Evolutionary conservation across 306 rosid genomes (phyloP), one percentile per base, ranked within the genome.

Genomic region (Quillaja saponaria): DNA sequence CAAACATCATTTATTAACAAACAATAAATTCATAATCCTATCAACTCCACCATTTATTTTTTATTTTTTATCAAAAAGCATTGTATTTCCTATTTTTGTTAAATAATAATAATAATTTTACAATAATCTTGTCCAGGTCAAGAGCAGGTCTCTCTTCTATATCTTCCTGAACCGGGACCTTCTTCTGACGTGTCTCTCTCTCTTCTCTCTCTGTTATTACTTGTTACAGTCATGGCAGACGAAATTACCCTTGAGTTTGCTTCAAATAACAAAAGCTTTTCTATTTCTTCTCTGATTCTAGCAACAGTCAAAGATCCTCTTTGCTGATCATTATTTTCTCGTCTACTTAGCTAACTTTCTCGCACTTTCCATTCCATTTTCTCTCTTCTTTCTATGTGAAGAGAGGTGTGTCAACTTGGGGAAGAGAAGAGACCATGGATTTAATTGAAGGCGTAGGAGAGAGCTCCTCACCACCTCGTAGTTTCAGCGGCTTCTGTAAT

Each of bases 381-480:
- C 64, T n/a, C 52, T 61, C 16, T 50, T n/a, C 52, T 64, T 66
- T 68, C 74, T 47, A 12, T 47, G 70, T 8, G 45, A 77, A 73
- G 71, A 20, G 39, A 44, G 5, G 5, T 17, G 63, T 35, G 8
- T 58, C 49, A 35, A 13, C 46, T 69, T 72, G 54, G 47, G 7
- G 8, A 18, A 41, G 17, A 14, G 49, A 49, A 42, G n/a, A 21
- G 16, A 63, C 15, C 1, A 85, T 90, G 96, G 99, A 94, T 87
- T 94, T 89, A 41, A 67, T 78, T 17, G 99, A 94, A 72, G 99
- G 99, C 18, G 87, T 94, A 1, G 99, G 99, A 52, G 99, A 94
- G 81, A 94, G 99, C 70, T 87, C 88, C 42, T 94, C 99, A 66
- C 99, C 99, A 25, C 95, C 96, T 18, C 75, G 90, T 34, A 77